phyloP scores from a whole-genome alignment of 192 early-diverging fungal species.

The Linnemannia exigua region DNA sequence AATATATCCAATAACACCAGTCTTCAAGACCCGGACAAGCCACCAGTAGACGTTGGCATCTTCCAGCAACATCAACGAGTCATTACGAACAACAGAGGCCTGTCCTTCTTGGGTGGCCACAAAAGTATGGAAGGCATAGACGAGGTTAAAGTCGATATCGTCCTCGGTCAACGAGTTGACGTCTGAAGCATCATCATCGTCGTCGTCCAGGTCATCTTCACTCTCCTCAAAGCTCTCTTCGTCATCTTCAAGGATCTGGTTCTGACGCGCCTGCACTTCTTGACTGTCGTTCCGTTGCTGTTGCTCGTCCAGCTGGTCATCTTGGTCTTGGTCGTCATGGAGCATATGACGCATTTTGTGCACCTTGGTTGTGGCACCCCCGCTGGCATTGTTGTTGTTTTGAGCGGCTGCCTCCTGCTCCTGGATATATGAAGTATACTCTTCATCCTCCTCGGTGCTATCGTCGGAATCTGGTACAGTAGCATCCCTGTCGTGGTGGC shows the following conservation, averaged over 20 bases:
- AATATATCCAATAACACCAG: conserved; percentile 86
- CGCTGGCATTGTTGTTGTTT: neutral
- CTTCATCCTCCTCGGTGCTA: conserved; percentile 55
- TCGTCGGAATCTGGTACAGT: conserved; percentile 42
- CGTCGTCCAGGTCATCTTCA: conserved; percentile 54
- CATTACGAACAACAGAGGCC: conserved; percentile 83
- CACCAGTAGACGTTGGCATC: conserved; percentile 92
- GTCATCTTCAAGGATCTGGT: conserved; percentile 56
- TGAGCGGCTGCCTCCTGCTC: conserved; percentile 23
- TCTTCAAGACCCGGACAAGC: conserved; percentile 78
- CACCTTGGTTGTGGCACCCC: neutral
- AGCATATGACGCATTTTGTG: conserved; percentile 26
- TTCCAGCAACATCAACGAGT: conserved; percentile 84
- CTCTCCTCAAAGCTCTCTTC: conserved; percentile 53
- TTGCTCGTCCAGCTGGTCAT: neutral
- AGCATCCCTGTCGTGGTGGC: conserved; percentile 14
- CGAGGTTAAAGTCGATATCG: conserved; percentile 81
- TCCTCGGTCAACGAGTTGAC: conserved; percentile 65
- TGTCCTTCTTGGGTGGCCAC: conserved; percentile 88
- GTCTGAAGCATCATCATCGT: conserved; percentile 61
- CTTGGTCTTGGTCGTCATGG: conserved; percentile 14
- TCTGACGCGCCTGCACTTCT: conserved; percentile 39
- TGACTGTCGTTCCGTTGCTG: conserved; percentile 9
- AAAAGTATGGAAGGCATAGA: conserved; percentile 91
- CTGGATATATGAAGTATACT: conserved; percentile 42